phyloP scores from a whole-genome alignment of 352 stramenopile species.

The Pseudoperonospora humuli region DNA sequence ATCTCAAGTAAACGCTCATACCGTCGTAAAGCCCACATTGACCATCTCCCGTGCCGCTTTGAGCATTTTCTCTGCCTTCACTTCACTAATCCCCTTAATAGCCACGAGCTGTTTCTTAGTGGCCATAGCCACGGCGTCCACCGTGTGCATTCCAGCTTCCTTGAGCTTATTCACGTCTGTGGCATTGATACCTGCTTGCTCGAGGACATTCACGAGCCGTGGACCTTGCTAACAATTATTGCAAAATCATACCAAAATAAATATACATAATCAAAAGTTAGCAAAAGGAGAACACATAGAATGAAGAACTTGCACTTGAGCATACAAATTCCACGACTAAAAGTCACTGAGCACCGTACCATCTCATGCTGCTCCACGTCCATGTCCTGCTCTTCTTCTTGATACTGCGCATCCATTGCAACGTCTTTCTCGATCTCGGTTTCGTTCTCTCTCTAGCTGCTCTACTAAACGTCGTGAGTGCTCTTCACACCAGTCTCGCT shows the following conservation, averaged over 20 bases:
- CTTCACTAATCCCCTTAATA: conserved; percentile 99
- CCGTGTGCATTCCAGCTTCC: conserved; percentile 95
- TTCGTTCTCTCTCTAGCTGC: neutral
- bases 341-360: conserved; percentile 5
- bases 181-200: conserved; percentile 95
- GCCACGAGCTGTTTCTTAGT: conserved; percentile 95
- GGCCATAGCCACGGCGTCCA: conserved; percentile 96
- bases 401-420: conserved; percentile 29
- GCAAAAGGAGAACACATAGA: neutral
- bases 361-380: conserved; percentile 39
- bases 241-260: conserved; percentile 2
- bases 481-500: too few relatives aligned
- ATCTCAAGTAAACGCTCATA: conserved; percentile 24
- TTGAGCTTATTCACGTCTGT: conserved; percentile 98
- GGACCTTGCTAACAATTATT: conserved; percentile 46
- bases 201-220: conserved; percentile 84
- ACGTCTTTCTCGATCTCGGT: neutral
- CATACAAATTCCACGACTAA: conserved; percentile 12
- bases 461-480: neutral
- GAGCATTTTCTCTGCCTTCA: conserved; percentile 98
- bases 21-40: conserved; percentile 98
- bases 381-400: conserved; percentile 38
- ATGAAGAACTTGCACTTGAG: conserved; percentile 21
- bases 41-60: conserved; percentile 96
- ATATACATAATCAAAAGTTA: conserved; percentile 3